phyloP scores from a whole-genome alignment of 306 rosid species.

The Biancaea sappan region DNA sequence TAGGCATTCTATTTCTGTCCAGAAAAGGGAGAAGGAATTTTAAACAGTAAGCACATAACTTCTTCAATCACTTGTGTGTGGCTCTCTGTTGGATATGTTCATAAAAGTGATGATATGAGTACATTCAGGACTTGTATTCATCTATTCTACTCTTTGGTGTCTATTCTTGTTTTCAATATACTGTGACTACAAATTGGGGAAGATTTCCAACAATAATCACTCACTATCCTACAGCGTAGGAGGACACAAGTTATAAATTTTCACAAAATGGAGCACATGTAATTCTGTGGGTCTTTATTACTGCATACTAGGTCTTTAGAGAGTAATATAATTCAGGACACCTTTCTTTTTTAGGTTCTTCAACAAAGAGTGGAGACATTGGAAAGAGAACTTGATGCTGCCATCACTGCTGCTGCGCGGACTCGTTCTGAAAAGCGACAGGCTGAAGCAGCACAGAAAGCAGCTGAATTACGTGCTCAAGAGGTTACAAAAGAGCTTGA shows the following conservation, averaged over 20 bases:
- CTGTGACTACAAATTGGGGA: too few relatives aligned
- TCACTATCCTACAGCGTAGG: too few relatives aligned
- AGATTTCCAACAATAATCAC: too few relatives aligned
- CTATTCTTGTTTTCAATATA: too few relatives aligned
- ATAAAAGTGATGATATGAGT: too few relatives aligned
- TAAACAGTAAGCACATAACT: not conserved
- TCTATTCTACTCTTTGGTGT: too few relatives aligned
- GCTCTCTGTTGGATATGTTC: not conserved
- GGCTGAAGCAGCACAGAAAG: constrained; percentile 83
- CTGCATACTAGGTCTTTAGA: too few relatives aligned
- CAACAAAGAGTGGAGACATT: constrained; percentile 82
- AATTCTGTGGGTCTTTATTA: not conserved
- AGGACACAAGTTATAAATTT: not conserved
- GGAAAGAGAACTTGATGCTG: constrained; percentile 94
- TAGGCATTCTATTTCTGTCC: not conserved
- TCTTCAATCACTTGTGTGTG: not conserved
- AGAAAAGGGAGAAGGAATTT: not conserved
- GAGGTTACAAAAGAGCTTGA: constrained; percentile 87
- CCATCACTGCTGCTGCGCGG: constrained; percentile 82
- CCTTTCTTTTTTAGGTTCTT: constrained; percentile 54
- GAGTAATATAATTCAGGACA: not conserved
- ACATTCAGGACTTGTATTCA: too few relatives aligned
- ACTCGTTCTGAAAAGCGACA: constrained; percentile 90
- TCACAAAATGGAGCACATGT: not conserved
- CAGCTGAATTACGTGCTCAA: constrained; percentile 77